A percentile compares a stretch with the other conserved stretches of the same genome.
These are phyloP conservation scores for Sphenostylis stenocarpa DNA, from an alignment of 306 rosid species.

Conservation along the genomic window DNA sequence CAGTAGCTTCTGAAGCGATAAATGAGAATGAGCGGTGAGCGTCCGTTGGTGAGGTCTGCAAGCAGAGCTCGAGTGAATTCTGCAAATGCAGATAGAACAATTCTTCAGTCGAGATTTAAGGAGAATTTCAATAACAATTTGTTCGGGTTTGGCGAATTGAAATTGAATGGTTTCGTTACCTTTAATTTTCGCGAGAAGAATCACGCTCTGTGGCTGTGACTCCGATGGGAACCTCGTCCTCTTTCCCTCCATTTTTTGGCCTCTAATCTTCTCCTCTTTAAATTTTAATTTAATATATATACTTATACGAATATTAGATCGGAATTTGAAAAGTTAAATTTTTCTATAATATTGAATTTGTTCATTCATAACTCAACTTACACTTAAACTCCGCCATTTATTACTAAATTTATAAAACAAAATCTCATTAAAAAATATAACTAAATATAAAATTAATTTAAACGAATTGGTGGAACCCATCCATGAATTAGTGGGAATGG, in stretches of 20 bases:
- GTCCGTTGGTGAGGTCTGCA: slow-evolving; percentile 50
- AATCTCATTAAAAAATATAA: no score
- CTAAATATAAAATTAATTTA: no score
- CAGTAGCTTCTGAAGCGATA: slow-evolving; percentile 74
- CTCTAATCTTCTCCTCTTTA: not conserved
- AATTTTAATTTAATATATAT: not conserved
- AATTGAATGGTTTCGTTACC: slow-evolving; percentile 35
- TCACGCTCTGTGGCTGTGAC: slow-evolving; percentile 19
- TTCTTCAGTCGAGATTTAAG: not conserved
- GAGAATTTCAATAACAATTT: not conserved
- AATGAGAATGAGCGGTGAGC: slow-evolving; percentile 59
- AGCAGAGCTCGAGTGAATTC: slow-evolving; percentile 63
- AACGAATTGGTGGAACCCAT: no score
- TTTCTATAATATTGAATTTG: no score
- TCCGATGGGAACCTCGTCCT: slow-evolving; percentile 34
- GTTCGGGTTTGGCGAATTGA: not conserved
- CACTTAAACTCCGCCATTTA: no score
- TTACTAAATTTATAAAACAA: no score
- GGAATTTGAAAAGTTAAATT: not conserved
- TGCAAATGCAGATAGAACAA: slow-evolving; percentile 26
- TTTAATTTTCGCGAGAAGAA: slow-evolving; percentile 55
- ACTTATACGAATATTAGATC: not conserved
- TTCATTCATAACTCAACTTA: no score
- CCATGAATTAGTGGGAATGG: no score
- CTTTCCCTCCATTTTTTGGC: slow-evolving; percentile 72